phyloP scores from a whole-genome alignment of 495 filamentous ascomycete species.

The Chaetomium tenue region DNA sequence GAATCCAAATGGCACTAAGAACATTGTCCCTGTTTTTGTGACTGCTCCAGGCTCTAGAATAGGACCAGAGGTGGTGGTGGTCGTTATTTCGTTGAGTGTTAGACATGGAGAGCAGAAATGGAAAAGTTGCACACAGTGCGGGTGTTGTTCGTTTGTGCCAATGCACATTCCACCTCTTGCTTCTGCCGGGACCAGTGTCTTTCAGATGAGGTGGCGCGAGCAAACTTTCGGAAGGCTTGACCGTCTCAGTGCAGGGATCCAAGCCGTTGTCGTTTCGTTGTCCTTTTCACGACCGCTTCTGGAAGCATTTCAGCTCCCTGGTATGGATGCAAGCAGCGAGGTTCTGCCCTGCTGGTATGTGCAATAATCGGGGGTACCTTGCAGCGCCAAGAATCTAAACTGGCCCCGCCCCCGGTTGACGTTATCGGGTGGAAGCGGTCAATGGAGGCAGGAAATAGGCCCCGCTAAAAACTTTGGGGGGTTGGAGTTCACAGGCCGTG shows the following conservation, averaged over 20 bases:
- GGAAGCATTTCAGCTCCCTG: neutral
- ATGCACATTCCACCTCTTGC: neutral
- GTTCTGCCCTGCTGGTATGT: neutral
- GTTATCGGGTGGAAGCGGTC: conserved; percentile 20
- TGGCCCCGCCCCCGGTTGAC: neutral
- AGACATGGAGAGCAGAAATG: neutral
- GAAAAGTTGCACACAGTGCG: neutral
- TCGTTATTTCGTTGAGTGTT: neutral
- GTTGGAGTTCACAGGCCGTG: neutral
- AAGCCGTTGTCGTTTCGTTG: neutral
- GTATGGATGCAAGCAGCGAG: conserved; percentile 8
- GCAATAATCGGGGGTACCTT: conserved; percentile 13
- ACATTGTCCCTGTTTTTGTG: neutral
- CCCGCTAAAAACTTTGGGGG: conserved; percentile 25
- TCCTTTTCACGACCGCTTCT: neutral
- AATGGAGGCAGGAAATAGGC: conserved; percentile 9
- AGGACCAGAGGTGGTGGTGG: too few relatives aligned
- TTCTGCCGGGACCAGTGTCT: neutral
- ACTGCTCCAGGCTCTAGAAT: neutral
- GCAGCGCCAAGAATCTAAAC: neutral
- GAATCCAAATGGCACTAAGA: neutral
- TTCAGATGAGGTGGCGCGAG: neutral
- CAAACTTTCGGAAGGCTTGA: neutral
- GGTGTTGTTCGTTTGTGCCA: neutral
- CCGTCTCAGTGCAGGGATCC: neutral